Base-by-base conservation (phyloP, 2,329 filamentous ascomycete genomes). In the Aureobasidium leucospermi region DNA sequence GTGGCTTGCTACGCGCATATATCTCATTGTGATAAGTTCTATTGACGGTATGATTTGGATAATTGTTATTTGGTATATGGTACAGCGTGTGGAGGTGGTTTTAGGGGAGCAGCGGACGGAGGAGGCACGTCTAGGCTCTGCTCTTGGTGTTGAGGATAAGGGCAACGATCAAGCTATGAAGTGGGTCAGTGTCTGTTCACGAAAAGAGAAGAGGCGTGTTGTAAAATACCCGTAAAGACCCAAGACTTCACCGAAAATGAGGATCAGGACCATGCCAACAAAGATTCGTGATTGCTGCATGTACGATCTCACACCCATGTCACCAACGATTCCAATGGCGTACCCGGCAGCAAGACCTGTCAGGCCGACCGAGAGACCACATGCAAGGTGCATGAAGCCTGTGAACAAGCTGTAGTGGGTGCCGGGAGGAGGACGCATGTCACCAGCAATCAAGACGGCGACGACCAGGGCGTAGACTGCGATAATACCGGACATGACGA, bases 401-500 rank as follows among this genome's bases (percentile, higher is more conserved):
- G 88, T 87, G 78, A 94, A 99, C 65, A 97, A 79, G 70, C 86
- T 91, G 78, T 96, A 96, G 71, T 81, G 81, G 65, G 81, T 78
- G 19, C 76, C 76, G 15, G 82, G 80, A 60, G 87, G 88, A 31
- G 91, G 89, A 52, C 81, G 82, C 73, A 97, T 85, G 73, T 96
- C 90, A 75, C 90, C 88, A 59, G 91, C 90, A 73, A 99, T 99
- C 67, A 99, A 84, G 70, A 99, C 94, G 16, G 93, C 89, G 67
- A 99, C 92, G 69, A 99, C 94, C 67, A 99, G 88, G 55, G 92
- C 90, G 78, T 99, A 99, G 66, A 99, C 94, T 61, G 94, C 94
- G 70, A 99, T 90, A 73, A 99, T 99, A 84, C 94, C 94, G 68
- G 94, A 96, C 94, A 99, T 99, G 79, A 99, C 87, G 65, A 94